These are phyloP conservation scores for Amanita thiersii DNA, from an alignment of 768 basidiomycete genomes.

Conservation along the genomic window DNA sequence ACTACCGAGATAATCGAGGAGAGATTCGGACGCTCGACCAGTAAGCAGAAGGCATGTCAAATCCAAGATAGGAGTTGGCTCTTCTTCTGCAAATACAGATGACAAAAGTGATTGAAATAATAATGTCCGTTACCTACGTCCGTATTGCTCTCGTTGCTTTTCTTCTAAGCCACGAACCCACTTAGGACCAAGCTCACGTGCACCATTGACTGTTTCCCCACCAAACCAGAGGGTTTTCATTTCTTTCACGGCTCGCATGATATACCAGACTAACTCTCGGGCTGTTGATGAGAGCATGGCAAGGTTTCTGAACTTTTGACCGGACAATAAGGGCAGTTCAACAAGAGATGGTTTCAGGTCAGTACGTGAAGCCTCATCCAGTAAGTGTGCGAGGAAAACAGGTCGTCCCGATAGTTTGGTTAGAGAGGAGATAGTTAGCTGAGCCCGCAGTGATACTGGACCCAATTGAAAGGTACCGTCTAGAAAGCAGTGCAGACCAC, in stretches of 20 bases:
- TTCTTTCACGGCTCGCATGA: constrained; percentile 61
- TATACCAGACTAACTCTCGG: constrained; percentile 67
- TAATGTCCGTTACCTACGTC: constrained; percentile 34
- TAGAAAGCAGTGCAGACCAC: constrained; percentile 56
- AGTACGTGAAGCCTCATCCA: constrained; percentile 19
- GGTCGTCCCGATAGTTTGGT: constrained; percentile 39
- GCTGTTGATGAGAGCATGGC: constrained; percentile 63
- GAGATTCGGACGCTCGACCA: constrained; percentile 61
- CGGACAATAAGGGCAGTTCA: constrained; percentile 48
- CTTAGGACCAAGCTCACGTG: constrained; percentile 62
- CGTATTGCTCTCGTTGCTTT: constrained; percentile 59
- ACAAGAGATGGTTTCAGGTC: constrained; percentile 37
- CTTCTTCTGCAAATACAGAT: constrained; percentile 35
- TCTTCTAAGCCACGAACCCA: constrained; percentile 63
- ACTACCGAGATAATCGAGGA: constrained; percentile 69
- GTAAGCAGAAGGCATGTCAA: constrained; percentile 64
- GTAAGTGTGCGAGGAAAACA: constrained; percentile 40
- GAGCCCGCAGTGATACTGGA: constrained; percentile 28
- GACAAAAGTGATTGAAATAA: constrained; percentile 7
- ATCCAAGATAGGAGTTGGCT: constrained; percentile 60
- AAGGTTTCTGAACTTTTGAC: constrained; percentile 54
- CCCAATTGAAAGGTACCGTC: constrained; percentile 76
- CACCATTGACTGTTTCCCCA: constrained; percentile 54
- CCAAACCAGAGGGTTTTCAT: constrained; percentile 72
- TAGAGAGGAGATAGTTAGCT: constrained; percentile 25